These are phyloP conservation scores for Acrodontium crateriforme DNA, from an alignment of 2,329 filamentous ascomycete species.

Conservation along the genomic window DNA sequence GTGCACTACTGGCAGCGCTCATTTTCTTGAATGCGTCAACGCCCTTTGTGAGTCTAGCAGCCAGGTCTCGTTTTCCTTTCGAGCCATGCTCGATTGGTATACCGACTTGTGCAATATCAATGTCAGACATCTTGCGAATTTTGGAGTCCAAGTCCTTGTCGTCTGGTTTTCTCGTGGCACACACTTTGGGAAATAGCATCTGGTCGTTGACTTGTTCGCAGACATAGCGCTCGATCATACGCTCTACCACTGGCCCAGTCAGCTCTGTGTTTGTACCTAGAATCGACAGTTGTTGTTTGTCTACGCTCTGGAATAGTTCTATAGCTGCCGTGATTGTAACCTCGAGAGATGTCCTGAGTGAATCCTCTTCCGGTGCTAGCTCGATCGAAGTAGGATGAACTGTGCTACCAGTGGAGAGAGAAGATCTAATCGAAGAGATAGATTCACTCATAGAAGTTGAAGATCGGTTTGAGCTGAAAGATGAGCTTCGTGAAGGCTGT, in stretches of 20 bases:
- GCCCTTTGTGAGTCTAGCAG: conserved; percentile 59
- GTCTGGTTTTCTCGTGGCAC: conserved; percentile 61
- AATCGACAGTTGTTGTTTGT: conserved; percentile 86
- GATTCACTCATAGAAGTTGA: conserved; percentile 21
- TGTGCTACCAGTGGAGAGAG: conserved; percentile 22
- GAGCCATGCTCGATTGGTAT: conserved; percentile 70
- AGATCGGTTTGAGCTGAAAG: conserved; percentile 21
- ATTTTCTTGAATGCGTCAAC: conserved; percentile 87
- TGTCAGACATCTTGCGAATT: conserved; percentile 81
- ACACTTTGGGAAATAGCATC: conserved; percentile 71
- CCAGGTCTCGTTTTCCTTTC: conserved; percentile 67
- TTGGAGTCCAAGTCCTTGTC: conserved; percentile 80
- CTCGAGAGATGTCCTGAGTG: conserved; percentile 78
- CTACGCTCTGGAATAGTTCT: conserved; percentile 87
- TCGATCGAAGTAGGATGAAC: conserved; percentile 42
- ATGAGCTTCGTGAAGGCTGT: conserved; percentile 20
- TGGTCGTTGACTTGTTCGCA: conserved; percentile 80
- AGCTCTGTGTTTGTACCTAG: conserved; percentile 86
- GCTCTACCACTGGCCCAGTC: conserved; percentile 81
- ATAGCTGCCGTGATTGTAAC: conserved; percentile 87
- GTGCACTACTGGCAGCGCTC: conserved; percentile 59
- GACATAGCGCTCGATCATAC: conserved; percentile 87
- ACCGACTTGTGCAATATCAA: conserved; percentile 90
- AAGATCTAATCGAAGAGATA: conserved; percentile 21
- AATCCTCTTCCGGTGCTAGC: conserved; percentile 79